A percentile compares a stretch with the other conserved stretches of the same genome.
These are phyloP conservation scores for Cordyceps javanica DNA, from an alignment of 2,329 filamentous ascomycete species.

Conservation along the genomic window DNA sequence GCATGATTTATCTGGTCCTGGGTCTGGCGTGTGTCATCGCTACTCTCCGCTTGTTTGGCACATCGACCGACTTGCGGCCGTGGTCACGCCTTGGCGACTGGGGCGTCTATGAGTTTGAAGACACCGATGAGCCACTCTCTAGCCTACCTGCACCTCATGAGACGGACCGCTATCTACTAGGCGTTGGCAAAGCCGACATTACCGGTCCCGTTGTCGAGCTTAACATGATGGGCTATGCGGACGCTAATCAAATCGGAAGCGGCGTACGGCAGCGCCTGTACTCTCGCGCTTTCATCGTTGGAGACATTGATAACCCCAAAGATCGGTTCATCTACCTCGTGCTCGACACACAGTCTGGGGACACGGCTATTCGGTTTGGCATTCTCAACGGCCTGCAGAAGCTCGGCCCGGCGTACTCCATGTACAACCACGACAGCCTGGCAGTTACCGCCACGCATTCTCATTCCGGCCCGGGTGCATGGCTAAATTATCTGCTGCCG, in stretches of 20 bases:
- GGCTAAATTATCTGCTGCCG: slow-evolving; percentile 86
- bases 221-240: slow-evolving; percentile 85
- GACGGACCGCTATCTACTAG: slow-evolving; percentile 37
- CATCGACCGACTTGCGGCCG: slow-evolving; percentile 9
- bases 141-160: slow-evolving; percentile 7
- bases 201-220: slow-evolving; percentile 77
- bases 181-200: slow-evolving; percentile 49
- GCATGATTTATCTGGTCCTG: slow-evolving; percentile 4
- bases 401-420: slow-evolving; percentile 64
- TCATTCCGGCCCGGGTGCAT: slow-evolving; percentile 82
- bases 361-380: slow-evolving; percentile 79
- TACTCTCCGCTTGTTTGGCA: slow-evolving; percentile 16
- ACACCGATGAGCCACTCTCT: background rate
- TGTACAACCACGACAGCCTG: slow-evolving; percentile 68
- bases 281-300: slow-evolving; percentile 81
- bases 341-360: slow-evolving; percentile 78
- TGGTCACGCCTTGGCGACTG: slow-evolving; percentile 11
- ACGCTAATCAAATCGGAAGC: slow-evolving; percentile 69
- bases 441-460: slow-evolving; percentile 91
- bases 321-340: slow-evolving; percentile 82
- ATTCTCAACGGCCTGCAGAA: slow-evolving; percentile 65
- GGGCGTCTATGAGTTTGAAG: slow-evolving; percentile 9
- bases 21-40: slow-evolving; percentile 7
- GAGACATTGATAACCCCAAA: slow-evolving; percentile 53
- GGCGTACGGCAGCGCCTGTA: slow-evolving; percentile 81